phyloP scores from a whole-genome alignment of 225 moss, liverwort and hornwort genomes.

The Neckera pumila region DNA sequence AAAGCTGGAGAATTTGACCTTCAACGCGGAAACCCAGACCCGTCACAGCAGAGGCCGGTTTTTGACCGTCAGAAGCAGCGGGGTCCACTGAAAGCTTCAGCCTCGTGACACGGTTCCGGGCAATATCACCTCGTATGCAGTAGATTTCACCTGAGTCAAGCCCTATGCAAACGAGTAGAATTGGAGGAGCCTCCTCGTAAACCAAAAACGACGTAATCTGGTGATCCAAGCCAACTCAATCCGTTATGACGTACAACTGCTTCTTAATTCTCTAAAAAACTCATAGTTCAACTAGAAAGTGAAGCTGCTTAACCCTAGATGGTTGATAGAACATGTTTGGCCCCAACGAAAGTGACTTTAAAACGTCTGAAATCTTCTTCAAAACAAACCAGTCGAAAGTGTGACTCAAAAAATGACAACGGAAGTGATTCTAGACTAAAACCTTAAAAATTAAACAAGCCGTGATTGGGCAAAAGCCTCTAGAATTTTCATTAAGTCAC shows the following conservation, averaged over 20 bases:
- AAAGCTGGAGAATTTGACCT: conserved; percentile 85
- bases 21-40: conserved; percentile 87
- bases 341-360: neutral
- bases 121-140: conserved; percentile 87
- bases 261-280: neutral
- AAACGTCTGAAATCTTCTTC: neutral
- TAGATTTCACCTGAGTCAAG: conserved; percentile 89
- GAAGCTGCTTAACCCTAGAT: neutral
- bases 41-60: conserved; percentile 74
- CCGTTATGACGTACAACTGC: neutral
- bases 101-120: conserved; percentile 84
- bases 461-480: neutral
- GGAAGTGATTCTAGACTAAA: neutral
- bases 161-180: conserved; percentile 85
- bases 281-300: neutral
- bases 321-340: neutral
- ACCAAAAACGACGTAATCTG: conserved; percentile 94
- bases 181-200: conserved; percentile 93
- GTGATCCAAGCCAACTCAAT: neutral
- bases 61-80: conserved; percentile 44
- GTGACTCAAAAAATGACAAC: neutral
- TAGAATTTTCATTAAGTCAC: neutral
- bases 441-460: neutral
- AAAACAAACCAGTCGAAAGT: neutral
- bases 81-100: conserved; percentile 78